Percentiles rank a stretch among this genome's conserved stretches.
Conservation (phyloP, 345 rosid genomes). For the Iberis pinnata region DNA sequence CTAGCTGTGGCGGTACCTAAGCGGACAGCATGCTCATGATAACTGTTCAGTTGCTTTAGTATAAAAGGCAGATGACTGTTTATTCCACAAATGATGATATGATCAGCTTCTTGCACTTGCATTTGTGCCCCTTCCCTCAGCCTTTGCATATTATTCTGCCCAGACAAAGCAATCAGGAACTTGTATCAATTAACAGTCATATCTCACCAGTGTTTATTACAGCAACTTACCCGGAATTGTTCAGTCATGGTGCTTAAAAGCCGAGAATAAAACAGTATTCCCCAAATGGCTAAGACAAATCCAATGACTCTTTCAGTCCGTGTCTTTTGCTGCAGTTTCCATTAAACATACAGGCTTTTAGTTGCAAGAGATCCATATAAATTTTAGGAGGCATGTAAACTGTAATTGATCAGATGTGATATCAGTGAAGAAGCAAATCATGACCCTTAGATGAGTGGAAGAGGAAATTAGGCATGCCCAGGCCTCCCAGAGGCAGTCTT, state of each 20-base stretch:
- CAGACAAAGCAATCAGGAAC: conserved; percentile 25
- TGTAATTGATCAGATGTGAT: not conserved
- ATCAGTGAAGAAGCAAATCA: conserved; percentile 7
- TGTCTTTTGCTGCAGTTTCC: conserved; percentile 77
- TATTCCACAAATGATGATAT: conserved; percentile 83
- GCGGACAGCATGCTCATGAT: conserved; percentile 83
- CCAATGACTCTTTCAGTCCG: conserved; percentile 78
- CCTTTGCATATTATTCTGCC: conserved; percentile 81
- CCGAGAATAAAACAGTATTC: conserved; percentile 87
- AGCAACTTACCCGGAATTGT: conserved; percentile 68
- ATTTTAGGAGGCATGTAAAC: not conserved
- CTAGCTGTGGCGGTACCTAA: conserved; percentile 91
- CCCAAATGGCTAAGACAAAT: conserved; percentile 87
- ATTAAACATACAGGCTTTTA: conserved; percentile 31
- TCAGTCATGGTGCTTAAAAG: conserved; percentile 96
- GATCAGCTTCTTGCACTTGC: conserved; percentile 89
- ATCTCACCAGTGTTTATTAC: conserved; percentile 9
- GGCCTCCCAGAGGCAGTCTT: conserved; percentile 97
- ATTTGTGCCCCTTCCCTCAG: conserved; percentile 95
- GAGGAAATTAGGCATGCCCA: conserved; percentile 96
- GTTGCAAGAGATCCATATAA: conserved; percentile 12
- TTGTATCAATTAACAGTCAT: conserved; percentile 12
- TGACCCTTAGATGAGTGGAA: conserved; percentile 77
- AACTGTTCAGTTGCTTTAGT: conserved; percentile 82
- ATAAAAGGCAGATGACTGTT: conserved; percentile 73